These are phyloP conservation scores for Cardiospermum halicacabum DNA, from an alignment of 345 rosid genomes.

Conservation along the genomic window DNA sequence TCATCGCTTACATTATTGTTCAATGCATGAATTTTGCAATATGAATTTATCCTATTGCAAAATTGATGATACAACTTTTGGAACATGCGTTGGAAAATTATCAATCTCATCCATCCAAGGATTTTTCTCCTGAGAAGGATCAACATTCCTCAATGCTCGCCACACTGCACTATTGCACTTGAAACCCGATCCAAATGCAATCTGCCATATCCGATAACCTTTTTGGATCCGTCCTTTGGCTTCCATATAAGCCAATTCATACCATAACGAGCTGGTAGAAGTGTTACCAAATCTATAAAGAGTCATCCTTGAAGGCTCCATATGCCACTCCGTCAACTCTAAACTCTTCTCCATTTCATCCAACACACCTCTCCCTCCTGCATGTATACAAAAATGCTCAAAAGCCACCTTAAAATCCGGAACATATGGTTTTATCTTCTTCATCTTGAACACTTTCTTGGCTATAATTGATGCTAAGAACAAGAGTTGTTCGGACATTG, in stretches of 20 bases:
- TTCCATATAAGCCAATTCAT: no score
- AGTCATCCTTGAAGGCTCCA: conserved; percentile 97
- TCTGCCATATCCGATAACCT: conserved; percentile 90
- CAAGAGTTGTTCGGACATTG: no score
- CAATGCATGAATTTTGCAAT: no score
- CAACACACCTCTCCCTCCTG: conserved; percentile 84
- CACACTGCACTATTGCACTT: no score
- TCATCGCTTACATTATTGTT: no score
- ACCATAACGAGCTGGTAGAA: conserved; percentile 76
- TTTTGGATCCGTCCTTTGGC: conserved; percentile 77
- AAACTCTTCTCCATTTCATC: no score
- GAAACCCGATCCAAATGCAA: conserved; percentile 94
- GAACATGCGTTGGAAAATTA: neutral
- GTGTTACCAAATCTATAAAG: conserved; percentile 83
- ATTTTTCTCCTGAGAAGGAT: no score
- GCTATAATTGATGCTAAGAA: no score
- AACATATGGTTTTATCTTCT: conserved; percentile 68
- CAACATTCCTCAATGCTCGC: no score
- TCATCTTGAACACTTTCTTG: conserved; percentile 61
- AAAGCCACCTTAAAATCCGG: conserved; percentile 86
- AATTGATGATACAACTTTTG: neutral
- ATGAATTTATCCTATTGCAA: no score
- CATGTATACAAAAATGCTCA: conserved; percentile 86
- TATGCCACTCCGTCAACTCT: conserved; percentile 68
- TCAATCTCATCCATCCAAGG: neutral